Evolutionary conservation across 73 alveolate species (phyloP).

Genomic region (Symbiodinium natans): DNA sequence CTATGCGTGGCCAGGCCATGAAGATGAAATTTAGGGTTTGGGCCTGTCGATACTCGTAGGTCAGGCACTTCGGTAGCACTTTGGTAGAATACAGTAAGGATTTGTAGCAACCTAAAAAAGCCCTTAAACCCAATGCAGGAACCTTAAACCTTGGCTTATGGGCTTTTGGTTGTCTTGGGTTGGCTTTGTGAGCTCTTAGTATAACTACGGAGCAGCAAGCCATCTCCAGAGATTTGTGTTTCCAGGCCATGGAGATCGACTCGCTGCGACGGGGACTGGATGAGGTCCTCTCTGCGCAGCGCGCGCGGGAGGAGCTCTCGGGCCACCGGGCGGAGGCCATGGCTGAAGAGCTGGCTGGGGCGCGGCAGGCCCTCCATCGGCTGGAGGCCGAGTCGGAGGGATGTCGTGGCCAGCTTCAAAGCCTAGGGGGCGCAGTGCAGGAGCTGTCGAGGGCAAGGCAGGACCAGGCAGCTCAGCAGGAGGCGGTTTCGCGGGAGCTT

Average conservation of each 20-base stretch:
- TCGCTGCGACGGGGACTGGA: not conserved
- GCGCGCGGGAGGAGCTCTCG: not conserved
- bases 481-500: slow-evolving; percentile 32
- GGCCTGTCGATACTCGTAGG: too few relatives aligned
- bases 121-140: too few relatives aligned
- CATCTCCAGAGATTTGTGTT: too few relatives aligned
- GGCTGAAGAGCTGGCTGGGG: slow-evolving; percentile 49
- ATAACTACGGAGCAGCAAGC: too few relatives aligned
- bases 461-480: slow-evolving; percentile 57
- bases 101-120: too few relatives aligned
- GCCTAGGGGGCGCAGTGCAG: slow-evolving; percentile 4
- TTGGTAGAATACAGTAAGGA: too few relatives aligned
- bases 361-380: slow-evolving; percentile 38
- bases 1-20: slow-evolving; percentile 38
- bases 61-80: too few relatives aligned
- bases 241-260: not conserved
- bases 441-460: slow-evolving; percentile 54
- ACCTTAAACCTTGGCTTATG: too few relatives aligned
- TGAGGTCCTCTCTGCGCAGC: not conserved
- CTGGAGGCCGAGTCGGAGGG: slow-evolving; percentile 63
- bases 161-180: too few relatives aligned
- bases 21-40: not conserved
- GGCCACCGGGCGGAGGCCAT: slow-evolving; percentile 66
- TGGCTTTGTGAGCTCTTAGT: too few relatives aligned
- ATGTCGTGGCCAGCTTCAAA: slow-evolving; percentile 44